Conservation (phyloP, 2,329 filamentous ascomycete genomes). For the Cercospora sesami region DNA sequence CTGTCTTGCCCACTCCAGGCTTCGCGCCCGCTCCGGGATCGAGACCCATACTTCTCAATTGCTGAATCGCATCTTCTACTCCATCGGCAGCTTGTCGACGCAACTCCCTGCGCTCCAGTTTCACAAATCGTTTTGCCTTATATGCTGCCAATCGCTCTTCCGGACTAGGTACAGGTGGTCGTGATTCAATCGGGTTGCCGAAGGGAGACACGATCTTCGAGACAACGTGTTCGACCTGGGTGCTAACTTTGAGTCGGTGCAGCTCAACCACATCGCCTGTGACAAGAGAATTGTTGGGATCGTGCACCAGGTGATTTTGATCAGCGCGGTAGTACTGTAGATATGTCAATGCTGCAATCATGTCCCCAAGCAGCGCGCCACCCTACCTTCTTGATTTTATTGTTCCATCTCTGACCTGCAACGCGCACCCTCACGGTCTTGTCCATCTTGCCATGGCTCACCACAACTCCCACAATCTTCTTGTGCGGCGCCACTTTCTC, state of each 20-base stretch:
- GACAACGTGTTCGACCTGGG: slow-evolving; percentile 69
- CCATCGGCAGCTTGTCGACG: slow-evolving; percentile 36
- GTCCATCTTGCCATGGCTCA: slow-evolving; percentile 74
- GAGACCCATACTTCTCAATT: slow-evolving; percentile 32
- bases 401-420: slow-evolving; percentile 70
- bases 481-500: slow-evolving; percentile 29
- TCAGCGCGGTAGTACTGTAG: slow-evolving; percentile 64
- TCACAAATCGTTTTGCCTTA: slow-evolving; percentile 57
- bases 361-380: not conserved
- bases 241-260: slow-evolving; percentile 66
- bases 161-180: slow-evolving; percentile 65
- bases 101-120: slow-evolving; percentile 49
- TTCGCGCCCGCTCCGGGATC: slow-evolving; percentile 34
- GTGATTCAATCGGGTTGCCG: slow-evolving; percentile 62
- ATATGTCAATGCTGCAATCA: not conserved
- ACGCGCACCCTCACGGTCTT: slow-evolving; percentile 78
- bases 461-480: slow-evolving; percentile 62
- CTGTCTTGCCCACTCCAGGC: slow-evolving; percentile 34
- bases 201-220: slow-evolving; percentile 72
- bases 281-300: slow-evolving; percentile 71
- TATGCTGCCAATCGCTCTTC: slow-evolving; percentile 61
- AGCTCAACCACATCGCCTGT: slow-evolving; percentile 75
- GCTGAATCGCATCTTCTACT: slow-evolving; percentile 32
- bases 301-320: slow-evolving; percentile 70
- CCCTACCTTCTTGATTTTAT: slow-evolving; percentile 68